phyloP scores from a whole-genome alignment of 1,284 basidiomycete genomes.

The Trichosporon sp. region DNA sequence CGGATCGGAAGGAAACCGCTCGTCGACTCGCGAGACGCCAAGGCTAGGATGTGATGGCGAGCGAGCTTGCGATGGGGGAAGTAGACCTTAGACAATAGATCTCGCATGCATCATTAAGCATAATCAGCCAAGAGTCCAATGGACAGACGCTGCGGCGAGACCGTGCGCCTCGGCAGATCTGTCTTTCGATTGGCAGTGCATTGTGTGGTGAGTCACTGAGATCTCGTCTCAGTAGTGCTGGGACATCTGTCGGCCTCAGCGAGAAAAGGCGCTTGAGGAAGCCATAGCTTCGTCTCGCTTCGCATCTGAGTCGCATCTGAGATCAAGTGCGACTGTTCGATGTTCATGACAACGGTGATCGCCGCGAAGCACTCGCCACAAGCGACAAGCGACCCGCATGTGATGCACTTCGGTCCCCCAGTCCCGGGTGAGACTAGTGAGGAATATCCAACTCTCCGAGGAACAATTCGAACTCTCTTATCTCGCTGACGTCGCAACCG shows the following conservation, averaged over 20 bases:
- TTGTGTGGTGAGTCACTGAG: no score
- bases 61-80: neutral
- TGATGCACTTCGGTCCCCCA: neutral
- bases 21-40: constrained; percentile 6
- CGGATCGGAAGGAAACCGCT: constrained; percentile 11
- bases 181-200: neutral
- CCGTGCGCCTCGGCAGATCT: neutral
- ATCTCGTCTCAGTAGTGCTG: no score
- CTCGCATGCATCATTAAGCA: neutral
- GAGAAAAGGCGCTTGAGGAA: no score
- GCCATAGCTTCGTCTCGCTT: no score
- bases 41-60: neutral
- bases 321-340: no score
- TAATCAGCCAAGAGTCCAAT: neutral
- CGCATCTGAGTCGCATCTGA: no score
- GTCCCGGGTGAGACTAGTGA: neutral
- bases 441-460: neutral
- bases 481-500: neutral
- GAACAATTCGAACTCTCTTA: neutral
- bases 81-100: neutral
- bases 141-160: neutral
- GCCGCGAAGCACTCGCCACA: no score
- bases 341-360: no score
- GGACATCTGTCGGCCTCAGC: no score
- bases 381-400: neutral